Evolutionary conservation across 1,284 basidiomycete genomes (phyloP).

Genomic region (Trametes pubescens): DNA sequence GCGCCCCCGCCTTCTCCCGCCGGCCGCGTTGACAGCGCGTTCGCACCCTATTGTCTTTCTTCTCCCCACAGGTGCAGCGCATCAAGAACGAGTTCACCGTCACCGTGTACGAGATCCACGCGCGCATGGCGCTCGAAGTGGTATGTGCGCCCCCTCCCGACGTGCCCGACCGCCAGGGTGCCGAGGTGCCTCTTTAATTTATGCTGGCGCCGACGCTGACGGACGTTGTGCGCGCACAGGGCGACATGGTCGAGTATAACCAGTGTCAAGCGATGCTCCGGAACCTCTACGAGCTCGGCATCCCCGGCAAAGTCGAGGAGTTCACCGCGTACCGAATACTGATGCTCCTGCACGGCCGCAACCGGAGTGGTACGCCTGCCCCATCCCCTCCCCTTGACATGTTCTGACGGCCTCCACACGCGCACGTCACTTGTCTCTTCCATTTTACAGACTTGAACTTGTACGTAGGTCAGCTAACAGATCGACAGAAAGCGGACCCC

Average conservation of each 20-base stretch:
- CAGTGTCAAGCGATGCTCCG: conserved; percentile 95
- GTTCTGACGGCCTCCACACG: neutral
- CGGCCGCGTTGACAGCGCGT: conserved; percentile 29
- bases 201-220: conserved; percentile 15
- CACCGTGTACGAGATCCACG: conserved; percentile 98
- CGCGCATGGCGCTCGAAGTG: conserved; percentile 94
- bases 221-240: conserved; percentile 53
- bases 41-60: conserved; percentile 32
- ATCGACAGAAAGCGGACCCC: conserved; percentile 81
- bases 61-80: conserved; percentile 86
- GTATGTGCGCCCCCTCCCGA: conserved; percentile 54
- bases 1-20: conserved; percentile 19
- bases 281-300: conserved; percentile 91
- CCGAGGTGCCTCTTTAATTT: conserved; percentile 13
- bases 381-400: neutral
- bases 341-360: conserved; percentile 93
- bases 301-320: conserved; percentile 91
- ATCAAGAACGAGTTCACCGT: conserved; percentile 99
- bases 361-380: conserved; percentile 81
- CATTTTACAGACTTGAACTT: conserved; percentile 84
- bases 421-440: neutral
- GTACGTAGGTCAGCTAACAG: conserved; percentile 94
- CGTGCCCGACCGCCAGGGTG: conserved; percentile 25
- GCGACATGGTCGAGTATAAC: conserved; percentile 99
- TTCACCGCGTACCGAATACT: conserved; percentile 98